Conservation (phyloP, 2,329 filamentous ascomycete genomes). For the Dactylonectria estremocensis region DNA sequence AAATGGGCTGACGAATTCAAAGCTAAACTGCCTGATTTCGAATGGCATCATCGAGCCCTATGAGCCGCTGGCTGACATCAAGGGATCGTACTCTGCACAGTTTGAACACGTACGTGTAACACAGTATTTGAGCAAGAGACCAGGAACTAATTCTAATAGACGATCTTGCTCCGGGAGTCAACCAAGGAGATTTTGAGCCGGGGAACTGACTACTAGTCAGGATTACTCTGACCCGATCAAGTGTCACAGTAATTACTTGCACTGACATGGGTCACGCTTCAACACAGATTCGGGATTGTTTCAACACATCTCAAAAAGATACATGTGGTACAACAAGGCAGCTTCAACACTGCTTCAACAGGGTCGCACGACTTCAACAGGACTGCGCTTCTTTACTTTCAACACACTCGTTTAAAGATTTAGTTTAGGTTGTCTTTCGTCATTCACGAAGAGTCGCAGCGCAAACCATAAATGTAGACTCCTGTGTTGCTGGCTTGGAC, state of each 20-base stretch:
- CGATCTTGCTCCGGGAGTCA: slow-evolving; percentile 61
- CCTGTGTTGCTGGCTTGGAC: no score
- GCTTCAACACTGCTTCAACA: slow-evolving; percentile 33
- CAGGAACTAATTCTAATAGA: slow-evolving; percentile 51
- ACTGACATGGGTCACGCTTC: slow-evolving; percentile 6
- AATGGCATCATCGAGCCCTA: slow-evolving; percentile 72
- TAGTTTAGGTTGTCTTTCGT: not conserved
- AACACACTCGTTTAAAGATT: slow-evolving; percentile 25
- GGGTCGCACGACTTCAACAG: slow-evolving; percentile 33
- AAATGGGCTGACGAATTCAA: slow-evolving; percentile 31
- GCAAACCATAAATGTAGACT: no score
- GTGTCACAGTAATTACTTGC: not conserved
- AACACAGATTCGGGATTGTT: slow-evolving; percentile 10
- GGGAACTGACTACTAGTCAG: slow-evolving; percentile 64
- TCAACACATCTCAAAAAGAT: not conserved
- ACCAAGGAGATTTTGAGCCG: slow-evolving; percentile 68
- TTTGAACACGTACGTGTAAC: slow-evolving; percentile 67
- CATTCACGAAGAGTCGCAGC: no score
- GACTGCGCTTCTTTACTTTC: slow-evolving; percentile 29
- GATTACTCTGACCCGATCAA: not conserved
- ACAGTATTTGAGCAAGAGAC: fast-evolving
- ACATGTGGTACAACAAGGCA: not conserved
- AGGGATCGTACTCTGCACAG: slow-evolving; percentile 75
- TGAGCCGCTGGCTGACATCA: slow-evolving; percentile 69
- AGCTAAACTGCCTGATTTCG: slow-evolving; percentile 71